Percentiles rank a stretch among this genome's conserved stretches.
phyloP scores from a whole-genome alignment of 805 yeast species.

The Metschnikowia peoriensis region DNA sequence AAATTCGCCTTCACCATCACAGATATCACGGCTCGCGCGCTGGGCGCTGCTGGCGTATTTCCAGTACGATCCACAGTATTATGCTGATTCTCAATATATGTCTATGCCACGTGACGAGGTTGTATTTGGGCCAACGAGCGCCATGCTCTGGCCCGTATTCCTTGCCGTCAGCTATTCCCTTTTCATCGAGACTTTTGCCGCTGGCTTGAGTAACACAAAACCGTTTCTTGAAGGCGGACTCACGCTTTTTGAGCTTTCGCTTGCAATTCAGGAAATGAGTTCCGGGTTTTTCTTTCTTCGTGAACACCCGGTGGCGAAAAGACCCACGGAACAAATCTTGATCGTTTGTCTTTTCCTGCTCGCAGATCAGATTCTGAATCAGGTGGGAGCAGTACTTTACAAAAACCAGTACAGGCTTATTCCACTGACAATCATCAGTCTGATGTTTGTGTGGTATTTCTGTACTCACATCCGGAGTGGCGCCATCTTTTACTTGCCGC shows the following conservation, averaged over 20 bases:
- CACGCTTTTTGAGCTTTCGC: conserved; percentile 71
- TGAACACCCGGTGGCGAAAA: conserved; percentile 15
- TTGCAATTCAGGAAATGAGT: conserved; percentile 73
- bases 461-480: conserved; percentile 41
- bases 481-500: conserved; percentile 48
- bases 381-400: conserved; percentile 57
- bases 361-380: conserved; percentile 58
- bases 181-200: conserved; percentile 63
- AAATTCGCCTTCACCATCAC: conserved; percentile 1
- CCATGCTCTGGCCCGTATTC: conserved; percentile 57
- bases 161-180: conserved; percentile 58
- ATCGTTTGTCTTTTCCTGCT: conserved; percentile 55
- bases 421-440: conserved; percentile 61
- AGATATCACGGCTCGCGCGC: conserved; percentile 12
- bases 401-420: conserved; percentile 54
- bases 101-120: conserved; percentile 26
- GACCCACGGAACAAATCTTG: conserved; percentile 54
- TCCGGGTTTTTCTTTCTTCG: conserved; percentile 31
- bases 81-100: conserved; percentile 28
- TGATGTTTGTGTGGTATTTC: conserved; percentile 36
- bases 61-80: conserved; percentile 15
- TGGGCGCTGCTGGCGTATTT: conserved; percentile 7
- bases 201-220: conserved; percentile 51
- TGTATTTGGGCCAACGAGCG: conserved; percentile 49
- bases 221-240: conserved; percentile 67